Evolutionary conservation across 1,284 basidiomycete species (phyloP), one percentile per base, ranked within the genome.

Genomic region (Megacollybia platyphylla): DNA sequence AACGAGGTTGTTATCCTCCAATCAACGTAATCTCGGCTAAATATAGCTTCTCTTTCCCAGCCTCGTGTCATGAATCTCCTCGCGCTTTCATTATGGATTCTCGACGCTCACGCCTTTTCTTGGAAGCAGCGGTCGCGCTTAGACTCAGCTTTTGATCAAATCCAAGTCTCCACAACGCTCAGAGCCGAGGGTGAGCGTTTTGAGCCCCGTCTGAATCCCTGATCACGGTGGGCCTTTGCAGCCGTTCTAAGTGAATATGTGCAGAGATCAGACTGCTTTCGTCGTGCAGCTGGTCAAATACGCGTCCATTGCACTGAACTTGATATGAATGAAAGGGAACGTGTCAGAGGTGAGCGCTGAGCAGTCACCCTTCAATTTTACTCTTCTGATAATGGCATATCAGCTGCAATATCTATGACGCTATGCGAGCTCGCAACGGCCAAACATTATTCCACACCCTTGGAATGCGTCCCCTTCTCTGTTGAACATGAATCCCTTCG

Each of bases 341-440:
- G 81, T 44, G 67, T 85, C 27, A 62, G 65, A 55, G 77, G 67
- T 67, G 51, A 36, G 65, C 65, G 49, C 45, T 40, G 15, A 15
- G 15, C 15, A 15, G 45, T 40, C 40, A 43, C 10, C 37, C 37
- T 39, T 41, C 41, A 45, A 34, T 41, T 42, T 32, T 13, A 28
- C 15, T 32, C 10, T 6, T 36, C 18, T 38, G 38, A 15, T 36
- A 13, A 48, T 34, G 36, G 9, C 32, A 42, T 13, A 34, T 9
- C 56, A 86, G 82, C 73, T 49, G 80, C 82, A 1, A 81, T 87
- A 41, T 68, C 73, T 2, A 79, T 86, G 77, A 84, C 82, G 1
- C 59, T 86, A 37, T 86, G 82, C 56, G 82, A 86, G 56, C 61
- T 87, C 9, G 70, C 72, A 13, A 86, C 81, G 0, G 83, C 80